phyloP scores from a whole-genome alignment of 164 flowering plant genomes.

The Saururus chinensis region DNA sequence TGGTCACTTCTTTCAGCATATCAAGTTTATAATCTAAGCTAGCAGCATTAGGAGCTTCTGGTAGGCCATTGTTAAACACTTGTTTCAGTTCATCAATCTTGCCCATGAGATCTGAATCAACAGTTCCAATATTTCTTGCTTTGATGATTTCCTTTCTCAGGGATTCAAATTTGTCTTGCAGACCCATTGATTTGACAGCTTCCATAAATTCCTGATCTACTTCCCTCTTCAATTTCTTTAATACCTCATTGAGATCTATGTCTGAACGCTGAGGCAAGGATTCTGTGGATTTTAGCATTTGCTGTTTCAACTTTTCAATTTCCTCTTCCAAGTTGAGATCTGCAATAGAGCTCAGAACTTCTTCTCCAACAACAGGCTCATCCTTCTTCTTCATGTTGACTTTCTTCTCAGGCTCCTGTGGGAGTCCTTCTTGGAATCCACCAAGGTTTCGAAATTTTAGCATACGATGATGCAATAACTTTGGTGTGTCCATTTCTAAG shows the following conservation, averaged over 20 bases:
- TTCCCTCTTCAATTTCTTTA: constrained; percentile 50
- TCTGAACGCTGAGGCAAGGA: constrained; percentile 34
- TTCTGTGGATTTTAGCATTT: constrained; percentile 41
- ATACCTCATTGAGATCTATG: constrained; percentile 42
- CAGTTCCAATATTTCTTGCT: constrained; percentile 25
- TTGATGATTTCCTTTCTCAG: constrained; percentile 41
- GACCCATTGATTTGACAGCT: constrained; percentile 54
- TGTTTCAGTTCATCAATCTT: constrained; percentile 40
- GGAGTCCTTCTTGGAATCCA: constrained; percentile 61
- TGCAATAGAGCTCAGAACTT: constrained; percentile 16
- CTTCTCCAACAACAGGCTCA: constrained; percentile 19
- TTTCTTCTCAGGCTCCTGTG: constrained; percentile 44
- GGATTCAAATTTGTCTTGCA: constrained; percentile 31
- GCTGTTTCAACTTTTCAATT: constrained; percentile 54
- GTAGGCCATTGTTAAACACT: constrained; percentile 39
- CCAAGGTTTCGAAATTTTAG: constrained; percentile 72
- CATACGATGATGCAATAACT: constrained; percentile 47
- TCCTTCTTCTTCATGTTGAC: constrained; percentile 63
- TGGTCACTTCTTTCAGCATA: constrained; percentile 52
- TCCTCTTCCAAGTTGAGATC: constrained; percentile 42
- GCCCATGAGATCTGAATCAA: constrained; percentile 25
- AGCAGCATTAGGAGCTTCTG: constrained; percentile 51
- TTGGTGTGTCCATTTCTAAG: constrained; percentile 48
- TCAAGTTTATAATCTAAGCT: constrained; percentile 47
- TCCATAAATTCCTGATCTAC: constrained; percentile 49